Evolutionary conservation across 2,329 filamentous ascomycete species (phyloP), one percentile per base, ranked within the genome.

Genomic region (Penicillium sumatraense): DNA sequence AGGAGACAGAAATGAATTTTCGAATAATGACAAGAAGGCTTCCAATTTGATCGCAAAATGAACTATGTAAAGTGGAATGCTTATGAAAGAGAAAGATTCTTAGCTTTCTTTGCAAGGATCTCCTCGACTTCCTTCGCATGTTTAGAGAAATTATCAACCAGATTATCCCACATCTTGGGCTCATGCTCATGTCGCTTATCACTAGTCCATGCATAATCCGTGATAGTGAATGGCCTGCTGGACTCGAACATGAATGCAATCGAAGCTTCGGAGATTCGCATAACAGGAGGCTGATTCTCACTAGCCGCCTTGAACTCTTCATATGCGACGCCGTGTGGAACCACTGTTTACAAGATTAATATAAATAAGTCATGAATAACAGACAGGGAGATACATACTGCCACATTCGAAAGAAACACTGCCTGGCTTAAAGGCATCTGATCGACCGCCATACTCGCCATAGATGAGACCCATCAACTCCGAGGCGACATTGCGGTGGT

Each of bases 91-190:
- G 51, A 49, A 41, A 63, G 40, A 5, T 54, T 59, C 49, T 66
- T 60, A 2, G 56, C 59, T 49, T 63, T 70, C 51, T 72, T 70
- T 0, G 67, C 68, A 56, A 81, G 53, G 49, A 81, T 73, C 60
- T 72, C 75, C 49, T 81, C 75, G 10, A 82, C 71, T 60, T 81
- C 79, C 23, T 80, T 73, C 18, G 72, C 69, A 58, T 82, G 75
- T 44, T 64, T 70, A 0, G 75, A 78, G 56, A 83, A 83, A 60
- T 82, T 81, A 61, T 82, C 81, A 1, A 83, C 79, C 8, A 83
- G 68, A 49, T 76, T 71, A 65, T 84, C 81, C 81, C 81, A 83
- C 81, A 83, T 80, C 61, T 75, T 78, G 1, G 77, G 76, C 50
- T 80, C 77, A 53, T 80, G 78, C 57, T 79, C 78, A 53, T 79